These are phyloP conservation scores for Pseudogymnoascus sp. DNA, from an alignment of 2,329 filamentous ascomycete genomes.

Conservation along the genomic window DNA sequence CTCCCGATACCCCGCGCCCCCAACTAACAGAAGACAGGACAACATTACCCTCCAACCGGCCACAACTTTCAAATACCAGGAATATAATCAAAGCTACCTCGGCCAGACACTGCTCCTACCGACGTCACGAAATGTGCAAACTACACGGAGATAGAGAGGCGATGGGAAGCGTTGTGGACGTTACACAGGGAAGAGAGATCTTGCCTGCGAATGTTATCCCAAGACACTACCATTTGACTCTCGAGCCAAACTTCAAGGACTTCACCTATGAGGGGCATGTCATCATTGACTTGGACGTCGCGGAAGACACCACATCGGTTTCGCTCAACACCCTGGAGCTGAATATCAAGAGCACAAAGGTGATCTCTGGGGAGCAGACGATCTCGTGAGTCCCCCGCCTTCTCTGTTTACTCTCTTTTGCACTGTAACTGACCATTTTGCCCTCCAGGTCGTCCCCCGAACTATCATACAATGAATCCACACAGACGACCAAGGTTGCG, in stretches of 20 bases:
- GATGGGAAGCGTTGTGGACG: conserved; percentile 49
- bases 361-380: conserved; percentile 52
- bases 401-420: conserved; percentile 12
- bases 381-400: conserved; percentile 34
- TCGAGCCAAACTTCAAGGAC: conserved; percentile 84
- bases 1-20: not conserved
- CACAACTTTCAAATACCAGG: conserved; percentile 19
- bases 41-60: conserved; percentile 17
- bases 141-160: conserved; percentile 48
- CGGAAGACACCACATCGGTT: conserved; percentile 75
- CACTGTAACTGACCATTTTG: conserved; percentile 28
- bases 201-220: conserved; percentile 88
- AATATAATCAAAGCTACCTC: conserved; percentile 18
- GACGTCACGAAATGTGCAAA: conserved; percentile 65
- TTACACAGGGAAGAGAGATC: conserved; percentile 67
- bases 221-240: conserved; percentile 80
- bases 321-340: conserved; percentile 84
- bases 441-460: conserved; percentile 50
- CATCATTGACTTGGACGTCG: conserved; percentile 77
- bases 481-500: conserved; percentile 73
- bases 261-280: conserved; percentile 83
- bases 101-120: conserved; percentile 62
- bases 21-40: conserved; percentile 17
- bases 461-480: conserved; percentile 67
- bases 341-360: conserved; percentile 66